These are phyloP conservation scores for Plasmodium ovale DNA, from an alignment of 169 alveolate species.

Conservation along the genomic window DNA sequence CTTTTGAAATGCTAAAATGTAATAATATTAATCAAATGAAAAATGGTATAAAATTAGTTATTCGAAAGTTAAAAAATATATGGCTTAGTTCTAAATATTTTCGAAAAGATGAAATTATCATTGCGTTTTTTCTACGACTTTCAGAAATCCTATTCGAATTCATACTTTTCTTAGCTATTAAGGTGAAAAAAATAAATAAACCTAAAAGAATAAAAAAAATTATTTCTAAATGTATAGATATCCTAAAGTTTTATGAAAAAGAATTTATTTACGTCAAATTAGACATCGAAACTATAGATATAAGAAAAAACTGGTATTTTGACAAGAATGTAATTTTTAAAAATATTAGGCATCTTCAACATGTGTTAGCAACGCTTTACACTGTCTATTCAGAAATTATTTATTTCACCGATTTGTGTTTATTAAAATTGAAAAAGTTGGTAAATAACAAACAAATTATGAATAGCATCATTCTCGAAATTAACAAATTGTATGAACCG, in stretches of 20 bases:
- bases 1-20: constrained; percentile 55
- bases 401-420: constrained; percentile 70
- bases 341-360: constrained; percentile 64
- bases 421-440: constrained; percentile 70
- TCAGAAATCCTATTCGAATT: constrained; percentile 67
- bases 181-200: constrained; percentile 47
- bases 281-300: constrained; percentile 72
- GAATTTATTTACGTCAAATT: constrained; percentile 70
- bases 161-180: constrained; percentile 63
- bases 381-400: constrained; percentile 76
- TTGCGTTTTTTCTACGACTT: constrained; percentile 47
- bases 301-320: constrained; percentile 74
- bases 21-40: constrained; percentile 51
- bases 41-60: constrained; percentile 68
- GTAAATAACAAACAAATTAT: constrained; percentile 66
- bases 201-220: constrained; percentile 60
- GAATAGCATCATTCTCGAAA: constrained; percentile 58
- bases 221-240: constrained; percentile 63
- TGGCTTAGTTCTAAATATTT: constrained; percentile 73
- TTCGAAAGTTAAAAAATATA: constrained; percentile 61
- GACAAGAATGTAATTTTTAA: constrained; percentile 59
- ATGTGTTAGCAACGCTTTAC: constrained; percentile 59
- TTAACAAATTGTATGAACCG: constrained; percentile 65
- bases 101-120: constrained; percentile 71
- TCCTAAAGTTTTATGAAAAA: constrained; percentile 68